Evolutionary conservation across 352 stramenopile genomes (phyloP), one percentile per base, ranked within the genome.

Genomic region (Achlya hypogyna): DNA sequence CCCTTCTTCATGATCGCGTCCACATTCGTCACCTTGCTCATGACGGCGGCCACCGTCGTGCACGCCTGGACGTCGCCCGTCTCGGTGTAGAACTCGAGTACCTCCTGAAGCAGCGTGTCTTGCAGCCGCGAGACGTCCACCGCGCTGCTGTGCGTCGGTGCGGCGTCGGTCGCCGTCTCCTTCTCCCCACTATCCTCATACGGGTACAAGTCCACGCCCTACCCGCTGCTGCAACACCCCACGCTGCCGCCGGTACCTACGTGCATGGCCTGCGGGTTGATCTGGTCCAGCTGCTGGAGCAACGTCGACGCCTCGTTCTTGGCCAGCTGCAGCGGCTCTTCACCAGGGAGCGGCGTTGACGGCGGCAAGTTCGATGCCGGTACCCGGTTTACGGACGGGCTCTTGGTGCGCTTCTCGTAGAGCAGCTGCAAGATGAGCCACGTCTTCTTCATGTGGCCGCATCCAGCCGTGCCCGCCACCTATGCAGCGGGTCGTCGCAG

Each of bases 41-140:
- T 78, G 20, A 93, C 82, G 35, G 90, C 78, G 14, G 83, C 71
- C 35, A 96, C 79, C 6, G 83, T 82, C 29, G 92, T 83, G 42
- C 83, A 87, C 2, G 85, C 89, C 65, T 96, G 88, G 10, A 96
- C 64, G 66, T 96, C 88, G 4, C 88, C 88, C 34, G 81, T 74
- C 52, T 96, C 85, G 2, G 84, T 83, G 63, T 94, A 93, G 62
- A 95, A 94, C 63, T 93, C 84, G 2, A 96, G 73, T 18, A 96
- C 62, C 51, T 95, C 85, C 59, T 95, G 93, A 34, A 96, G 70
- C 34, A 95, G 76, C 18, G 72, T 73, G 28, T 91, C 77, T 6
- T 82, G 82, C 51, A 96, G 49, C 52, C 89, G 81, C 12, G 75
- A 77, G 1, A 95, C 47, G 32, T 67, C 60, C 10, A 53, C 60